Evolutionary conservation across 73 alveolate genomes (phyloP).

Genomic region (Stentor roeselii): DNA sequence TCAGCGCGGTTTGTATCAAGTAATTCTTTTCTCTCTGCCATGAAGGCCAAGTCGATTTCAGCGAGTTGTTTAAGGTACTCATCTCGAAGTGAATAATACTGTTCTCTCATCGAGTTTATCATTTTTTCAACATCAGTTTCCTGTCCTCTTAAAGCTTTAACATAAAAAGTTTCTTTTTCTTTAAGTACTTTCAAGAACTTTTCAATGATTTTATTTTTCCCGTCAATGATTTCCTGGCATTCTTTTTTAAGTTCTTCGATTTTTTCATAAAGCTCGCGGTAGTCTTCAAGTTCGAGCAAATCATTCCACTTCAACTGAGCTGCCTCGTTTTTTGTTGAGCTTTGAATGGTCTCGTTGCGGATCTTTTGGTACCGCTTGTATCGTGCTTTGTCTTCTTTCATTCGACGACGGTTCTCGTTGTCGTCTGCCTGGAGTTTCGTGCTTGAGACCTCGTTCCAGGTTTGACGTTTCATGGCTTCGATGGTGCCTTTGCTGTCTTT

Average conservation of each 20-base stretch:
- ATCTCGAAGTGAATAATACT: constrained; percentile 68
- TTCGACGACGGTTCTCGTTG: constrained; percentile 67
- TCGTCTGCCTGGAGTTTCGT: constrained; percentile 73
- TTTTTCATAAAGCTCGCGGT: constrained; percentile 78
- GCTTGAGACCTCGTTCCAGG: constrained; percentile 52
- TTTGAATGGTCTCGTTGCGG: constrained; percentile 27
- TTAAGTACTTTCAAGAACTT: constrained; percentile 67
- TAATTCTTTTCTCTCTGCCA: constrained; percentile 40
- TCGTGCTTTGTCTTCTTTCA: constrained; percentile 57
- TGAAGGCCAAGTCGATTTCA: constrained; percentile 74
- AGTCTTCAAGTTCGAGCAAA: constrained; percentile 79
- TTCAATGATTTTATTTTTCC: constrained; percentile 62
- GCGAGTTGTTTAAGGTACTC: constrained; percentile 64
- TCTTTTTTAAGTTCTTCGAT: constrained; percentile 66
- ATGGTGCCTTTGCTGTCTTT: constrained; percentile 40
- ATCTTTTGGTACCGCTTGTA: constrained; percentile 47
- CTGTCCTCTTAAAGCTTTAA: constrained; percentile 66
- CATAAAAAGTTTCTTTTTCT: constrained; percentile 79
- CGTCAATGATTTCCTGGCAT: constrained; percentile 64
- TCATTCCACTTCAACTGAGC: constrained; percentile 77
- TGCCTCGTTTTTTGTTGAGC: constrained; percentile 41
- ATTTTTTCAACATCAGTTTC: constrained; percentile 71
- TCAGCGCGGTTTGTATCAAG: constrained; percentile 48
- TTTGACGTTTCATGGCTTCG: constrained; percentile 49
- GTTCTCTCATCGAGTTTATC: constrained; percentile 65